Evolutionary conservation across 2,329 filamentous ascomycete species (phyloP), one percentile per base, ranked within the genome.

Genomic region (Exophiala phaeomuriformis): DNA sequence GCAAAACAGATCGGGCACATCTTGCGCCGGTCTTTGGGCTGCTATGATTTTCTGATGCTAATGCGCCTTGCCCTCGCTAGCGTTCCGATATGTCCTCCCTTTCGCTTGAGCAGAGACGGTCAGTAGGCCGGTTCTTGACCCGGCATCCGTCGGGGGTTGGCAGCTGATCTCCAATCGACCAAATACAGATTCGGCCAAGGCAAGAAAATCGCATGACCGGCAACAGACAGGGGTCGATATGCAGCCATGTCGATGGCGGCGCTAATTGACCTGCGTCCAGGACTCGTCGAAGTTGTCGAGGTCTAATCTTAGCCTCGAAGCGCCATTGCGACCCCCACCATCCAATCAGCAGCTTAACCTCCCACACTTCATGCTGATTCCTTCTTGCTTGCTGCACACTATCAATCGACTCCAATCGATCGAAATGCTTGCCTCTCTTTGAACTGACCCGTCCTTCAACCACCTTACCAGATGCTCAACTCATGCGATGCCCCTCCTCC

Each of bases 331-430:
- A 52, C 35, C 9, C 3, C 32, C 10, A 31, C n/a, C 37, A 42
- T 49, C 57, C 57, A 59, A 59, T 59, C 46, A 55, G 4, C 35
- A 19, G 10, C n/a, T 6, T 29, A 49, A 35, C 32, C 51, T 52
- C 40, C 54, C 57, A 35, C 73, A 76, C 6, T 73, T 61, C 1
- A 72, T 65, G 27, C 74, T 69, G 0, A 75, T 75, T 70, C 71
- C 78, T 63, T 80, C 77, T 51, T 75, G 70, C 47, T 74, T 75
- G 1, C 66, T 80, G 76, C 3, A 79, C 56, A 0, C 77, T 77
- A n/a, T 71, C 69, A 54, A 52, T 35, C 39, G 41, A 55, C 57
- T 10, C 53, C 51, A 57, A 57, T 55, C 45, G 52, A 53, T 39
- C 52, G 48, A 57, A 33, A 35, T 49, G 43, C 52, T 48, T 32